Base-by-base conservation (phyloP, 257 asterid species). In the Plantago major region DNA sequence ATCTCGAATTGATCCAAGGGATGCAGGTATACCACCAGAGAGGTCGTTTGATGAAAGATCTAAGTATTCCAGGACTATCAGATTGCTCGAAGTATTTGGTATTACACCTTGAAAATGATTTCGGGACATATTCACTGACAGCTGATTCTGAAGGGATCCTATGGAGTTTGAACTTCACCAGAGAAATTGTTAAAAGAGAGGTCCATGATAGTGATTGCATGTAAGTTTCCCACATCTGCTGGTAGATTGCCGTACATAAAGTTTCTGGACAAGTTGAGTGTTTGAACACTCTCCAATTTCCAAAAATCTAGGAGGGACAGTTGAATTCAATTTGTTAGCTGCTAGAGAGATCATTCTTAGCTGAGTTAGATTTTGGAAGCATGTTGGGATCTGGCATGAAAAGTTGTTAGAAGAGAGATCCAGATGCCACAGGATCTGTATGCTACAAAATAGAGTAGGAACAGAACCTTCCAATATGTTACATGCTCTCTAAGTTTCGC, bases 11-110 rank as follows among this genome's bases (percentile, higher is more conserved):
- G 66, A 67, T 42, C 68, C 74, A 19, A 75, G 80, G 56, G 77
- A 71, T n/a, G 71, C 49, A 3, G 76, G 80, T 54, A 75, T 75
- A 47, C 33, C 28, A 46, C 80, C 76, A 22, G 70, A 66, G 57
- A 75, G 65, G 30, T 28, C 15, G 47, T 75, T 75, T 11, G 66
- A 58, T 38, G 80, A 71, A 55, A 75, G 53, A 58, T 75, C 76
- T 58, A 75, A 64, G 45, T 0, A 18, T 22, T 75, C 71, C 57
- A 71, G 67, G 46, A 66, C 74, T 22, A 67, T 42, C 30, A 75
- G 58, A 52, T 53, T 58, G 74, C 69, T 63, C 71, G 66, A 52
- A 66, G 62, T 57, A 38, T 46, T 63, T 0, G 77, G 76, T 30
- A 71, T 67, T 10, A 59, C 60, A 53, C 80, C 80, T 11, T 53